Base-by-base conservation (phyloP, 768 basidiomycete genomes). In the Tubosaeta sp. region DNA sequence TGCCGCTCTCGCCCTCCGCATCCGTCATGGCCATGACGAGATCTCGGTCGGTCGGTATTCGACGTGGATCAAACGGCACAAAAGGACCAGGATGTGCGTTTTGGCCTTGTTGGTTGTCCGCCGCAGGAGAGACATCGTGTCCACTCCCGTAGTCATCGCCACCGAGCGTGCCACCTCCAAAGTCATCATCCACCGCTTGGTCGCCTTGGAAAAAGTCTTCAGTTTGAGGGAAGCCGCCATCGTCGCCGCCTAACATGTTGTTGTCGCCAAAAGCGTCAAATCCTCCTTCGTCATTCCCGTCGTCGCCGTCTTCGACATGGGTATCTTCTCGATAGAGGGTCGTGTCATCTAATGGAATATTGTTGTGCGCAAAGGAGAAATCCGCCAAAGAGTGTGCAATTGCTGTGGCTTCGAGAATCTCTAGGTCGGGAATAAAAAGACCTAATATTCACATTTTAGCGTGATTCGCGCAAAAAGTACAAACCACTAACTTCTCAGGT, bases 1-100 rank as follows among this genome's bases (percentile, higher is more conserved):
- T 79, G 17, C 75, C 67, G 16, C 72, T 74, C 6, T 76, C 80
- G 1, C 74, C 79, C 51, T 88, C 82, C 3, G 73, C 79, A 46
- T 84, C 82, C 4, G 82, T 83, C 84, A 97, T 89, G 0, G 90
- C 90, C 78, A 97, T 81, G 46, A 94, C 80, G 27, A 95, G 74
- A 57, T 93, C 90, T 5, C 86, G 78, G 52, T 90, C 84, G 57
- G 83, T 86, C 7, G 86, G 85, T 41, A 78, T 76, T n/a, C 77
- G 76, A 34, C 88, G 77, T 8, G 94, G 94, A 68, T 97, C 94
- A 64, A 95, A 99, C 2, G 89, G 84, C 12, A 85, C 81, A 52
- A 82, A 81, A 6, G 72, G 72, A 4, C 80, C 85, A 3, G 72
- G 69, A 4, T 67, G 62, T 31, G 59, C 64, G 31, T 63, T 70